Base-by-base conservation (phyloP, 176 grass and related monocot species). In the Thalia dealbata region DNA sequence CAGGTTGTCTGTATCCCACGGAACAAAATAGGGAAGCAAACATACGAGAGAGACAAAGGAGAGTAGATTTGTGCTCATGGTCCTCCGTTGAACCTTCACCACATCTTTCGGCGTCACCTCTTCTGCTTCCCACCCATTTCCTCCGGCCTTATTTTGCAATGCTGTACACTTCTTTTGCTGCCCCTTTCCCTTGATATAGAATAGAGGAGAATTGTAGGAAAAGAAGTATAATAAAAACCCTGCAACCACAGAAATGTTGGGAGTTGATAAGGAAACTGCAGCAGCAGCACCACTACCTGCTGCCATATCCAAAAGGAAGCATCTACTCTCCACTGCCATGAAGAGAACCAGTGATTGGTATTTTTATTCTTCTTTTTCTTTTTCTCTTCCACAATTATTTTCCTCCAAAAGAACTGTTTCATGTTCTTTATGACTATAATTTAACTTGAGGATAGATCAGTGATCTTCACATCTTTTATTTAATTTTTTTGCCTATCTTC, bases 291-390 rank as follows among this genome's bases (percentile, higher is more conserved):
- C 67, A 12, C 26, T 73, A 54, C 70, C 70, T 71, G 35, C 62
- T 77, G 29, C 75, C 28, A 85, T 77, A 65, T 67, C 78, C 21
- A 82, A 70, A 48, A 71, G 83, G 75, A 48, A 78, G 14, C 82
- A 77, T 70, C 59, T 88, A 26, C 51, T 82, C 28, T 86, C 83
- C n/a, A 78, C 89, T 58, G 75, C 83, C 26, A 87, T 85, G 83
- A 88, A 86, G 83, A 88, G 83, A 67, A 88, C 77, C 81, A 79
- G 80, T 6, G 85, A 91, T 76, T 91, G 95, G 95, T 82, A 14
- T 35, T 0, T 25, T 3, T 38, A 1, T 38, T 38, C n/a, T 38
- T 38, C 32, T 38, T 38, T 63, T 73, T 7, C 38, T 75, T 1
- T 16, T 2, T 15, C 35, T 50, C 18, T 19, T 67, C 7, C 22